Conservation (phyloP, 306 rosid species). For the Cicer bijugum region DNA sequence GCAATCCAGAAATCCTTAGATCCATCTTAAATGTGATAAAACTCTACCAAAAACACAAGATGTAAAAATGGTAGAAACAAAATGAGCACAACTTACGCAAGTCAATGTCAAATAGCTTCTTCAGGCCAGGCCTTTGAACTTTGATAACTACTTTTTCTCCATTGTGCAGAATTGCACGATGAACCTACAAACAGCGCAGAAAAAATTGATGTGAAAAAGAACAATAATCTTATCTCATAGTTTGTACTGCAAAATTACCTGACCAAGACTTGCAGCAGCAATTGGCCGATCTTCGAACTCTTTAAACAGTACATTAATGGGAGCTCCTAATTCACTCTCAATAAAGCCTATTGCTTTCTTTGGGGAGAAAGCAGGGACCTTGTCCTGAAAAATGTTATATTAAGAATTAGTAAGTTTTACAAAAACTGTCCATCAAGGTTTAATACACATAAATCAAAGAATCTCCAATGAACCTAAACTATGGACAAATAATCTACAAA, state of each 20-base stretch:
- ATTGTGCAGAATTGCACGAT: slow-evolving; percentile 87
- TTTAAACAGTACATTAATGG: slow-evolving; percentile 64
- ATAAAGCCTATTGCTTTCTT: slow-evolving; percentile 74
- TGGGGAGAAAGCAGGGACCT: slow-evolving; percentile 90
- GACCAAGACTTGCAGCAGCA: slow-evolving; percentile 98
- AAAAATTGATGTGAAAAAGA: slow-evolving; percentile 28
- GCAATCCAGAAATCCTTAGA: slow-evolving; percentile 22
- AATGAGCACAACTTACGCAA: slow-evolving; percentile 65
- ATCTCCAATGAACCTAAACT: background rate
- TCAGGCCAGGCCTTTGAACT: slow-evolving; percentile 96
- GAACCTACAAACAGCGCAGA: slow-evolving; percentile 63
- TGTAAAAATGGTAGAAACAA: slow-evolving; percentile 21
- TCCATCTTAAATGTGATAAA: background rate
- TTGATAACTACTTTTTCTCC: slow-evolving; percentile 90
- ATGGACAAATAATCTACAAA: slow-evolving; percentile 1
- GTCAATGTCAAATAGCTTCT: slow-evolving; percentile 96
- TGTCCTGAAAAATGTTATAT: slow-evolving; percentile 63
- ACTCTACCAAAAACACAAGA: slow-evolving; percentile 20
- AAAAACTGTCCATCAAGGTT: slow-evolving; percentile 7
- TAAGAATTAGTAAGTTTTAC: slow-evolving; percentile 22
- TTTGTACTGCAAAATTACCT: slow-evolving; percentile 53
- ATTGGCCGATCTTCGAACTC: slow-evolving; percentile 88
- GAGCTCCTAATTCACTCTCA: slow-evolving; percentile 80
- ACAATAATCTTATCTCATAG: slow-evolving; percentile 24
- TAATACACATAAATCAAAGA: slow-evolving; percentile 10